Percentiles rank a stretch among this genome's conserved stretches.
These are phyloP conservation scores for Blepharisma japonicum DNA, from an alignment of 73 alveolate species.

Conservation along the genomic window DNA sequence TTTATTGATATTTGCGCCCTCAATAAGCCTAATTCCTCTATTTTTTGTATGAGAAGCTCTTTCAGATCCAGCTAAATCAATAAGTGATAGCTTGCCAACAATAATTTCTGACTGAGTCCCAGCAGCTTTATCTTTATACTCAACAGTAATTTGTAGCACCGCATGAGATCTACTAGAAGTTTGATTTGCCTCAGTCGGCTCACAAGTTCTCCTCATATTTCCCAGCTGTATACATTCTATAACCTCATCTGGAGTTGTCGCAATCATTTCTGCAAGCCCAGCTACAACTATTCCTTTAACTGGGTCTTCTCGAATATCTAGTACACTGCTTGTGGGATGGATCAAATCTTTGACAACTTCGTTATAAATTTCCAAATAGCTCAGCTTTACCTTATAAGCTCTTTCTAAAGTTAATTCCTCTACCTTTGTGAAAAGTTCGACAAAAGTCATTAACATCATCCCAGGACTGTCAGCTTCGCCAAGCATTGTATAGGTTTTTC, in stretches of 20 bases:
- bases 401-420: slow-evolving; percentile 57
- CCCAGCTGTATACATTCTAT: slow-evolving; percentile 84
- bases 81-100: slow-evolving; percentile 91
- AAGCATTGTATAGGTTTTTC: slow-evolving; percentile 99
- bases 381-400: slow-evolving; percentile 72
- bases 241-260: slow-evolving; percentile 76
- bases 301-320: slow-evolving; percentile 90
- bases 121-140: slow-evolving; percentile 77
- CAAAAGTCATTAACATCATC: slow-evolving; percentile 76
- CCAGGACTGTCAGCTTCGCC: slow-evolving; percentile 91
- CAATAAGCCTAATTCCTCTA: slow-evolving; percentile 88
- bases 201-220: slow-evolving; percentile 94
- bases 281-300: slow-evolving; percentile 76
- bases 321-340: slow-evolving; percentile 57
- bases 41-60: slow-evolving; percentile 93
- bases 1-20: slow-evolving; percentile 96
- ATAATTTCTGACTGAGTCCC: slow-evolving; percentile 76
- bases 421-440: slow-evolving; percentile 72
- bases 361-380: slow-evolving; percentile 75
- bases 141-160: slow-evolving; percentile 76
- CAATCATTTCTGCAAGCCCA: slow-evolving; percentile 77
- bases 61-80: slow-evolving; percentile 99
- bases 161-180: slow-evolving; percentile 96
- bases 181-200: slow-evolving; percentile 98
- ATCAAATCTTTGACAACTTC: slow-evolving; percentile 84